These are phyloP conservation scores for Xylogone sp. DNA, from an alignment of 2,329 filamentous ascomycete genomes.

Conservation along the genomic window DNA sequence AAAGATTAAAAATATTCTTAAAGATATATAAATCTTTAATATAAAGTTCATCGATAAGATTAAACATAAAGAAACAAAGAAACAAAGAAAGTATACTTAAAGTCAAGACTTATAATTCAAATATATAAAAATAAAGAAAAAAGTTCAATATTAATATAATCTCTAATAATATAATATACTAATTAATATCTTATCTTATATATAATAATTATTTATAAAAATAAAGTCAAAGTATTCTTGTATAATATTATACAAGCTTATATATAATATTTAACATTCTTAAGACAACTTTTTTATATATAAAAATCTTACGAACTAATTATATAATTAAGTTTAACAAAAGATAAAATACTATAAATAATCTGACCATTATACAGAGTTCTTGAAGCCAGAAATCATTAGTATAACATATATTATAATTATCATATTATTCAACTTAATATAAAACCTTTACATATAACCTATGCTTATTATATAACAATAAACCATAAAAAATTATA, in stretches of 20 bases:
- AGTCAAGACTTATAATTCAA: slow-evolving; percentile 7
- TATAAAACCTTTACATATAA: slow-evolving; percentile 7
- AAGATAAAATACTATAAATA: background rate
- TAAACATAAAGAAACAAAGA: slow-evolving; percentile 7
- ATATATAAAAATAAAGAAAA: slow-evolving; percentile 10
- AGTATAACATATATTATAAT: slow-evolving; percentile 8
- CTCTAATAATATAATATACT: slow-evolving; percentile 8
- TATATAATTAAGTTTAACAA: background rate
- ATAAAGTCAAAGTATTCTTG: slow-evolving; percentile 1
- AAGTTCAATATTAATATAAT: slow-evolving; percentile 7
- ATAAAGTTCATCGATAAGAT: slow-evolving; percentile 1
- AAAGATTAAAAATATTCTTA: background rate
- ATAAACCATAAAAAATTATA: slow-evolving; percentile 2
- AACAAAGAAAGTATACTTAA: background rate
- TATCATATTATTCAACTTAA: slow-evolving; percentile 4
- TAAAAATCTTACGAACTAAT: background rate
- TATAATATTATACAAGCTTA: slow-evolving; percentile 9
- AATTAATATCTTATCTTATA: slow-evolving; percentile 8
- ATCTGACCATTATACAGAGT: slow-evolving; percentile 10
- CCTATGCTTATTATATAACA: background rate
- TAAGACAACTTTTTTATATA: slow-evolving; percentile 10
- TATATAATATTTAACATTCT: slow-evolving; percentile 5
- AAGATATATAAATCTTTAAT: background rate
- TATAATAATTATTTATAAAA: slow-evolving; percentile 1
- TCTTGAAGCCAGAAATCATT: slow-evolving; percentile 8